Base-by-base conservation (phyloP, 768 basidiomycete species). In the Serendipita vermifera region DNA sequence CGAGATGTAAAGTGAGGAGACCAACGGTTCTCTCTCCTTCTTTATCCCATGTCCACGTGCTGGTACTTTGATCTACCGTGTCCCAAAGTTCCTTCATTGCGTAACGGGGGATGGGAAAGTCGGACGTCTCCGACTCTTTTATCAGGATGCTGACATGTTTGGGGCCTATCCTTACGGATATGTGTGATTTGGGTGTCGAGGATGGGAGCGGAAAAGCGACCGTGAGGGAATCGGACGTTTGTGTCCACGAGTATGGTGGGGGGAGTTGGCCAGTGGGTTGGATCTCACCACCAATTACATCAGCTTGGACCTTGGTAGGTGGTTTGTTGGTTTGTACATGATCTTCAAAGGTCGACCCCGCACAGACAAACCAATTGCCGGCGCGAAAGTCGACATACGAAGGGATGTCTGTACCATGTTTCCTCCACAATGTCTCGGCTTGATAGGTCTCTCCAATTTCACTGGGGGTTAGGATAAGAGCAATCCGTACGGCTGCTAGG, bases 1-100 rank as follows among this genome's bases (percentile, higher is more conserved):
- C 86, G 55, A 98, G 73, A 64, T 96, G 85, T 17, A 97, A 68
- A 0, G 86, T 81, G 61, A 98, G 75, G 31, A 87, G 59, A 1
- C 86, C 86, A 62, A 60, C 63, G 2, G 61, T 56, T 20, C 55
- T 15, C 51, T 81, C 80, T 3, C 80, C 87, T 59, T 83, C 81
- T 15, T 81, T 76, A 62, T 96, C 91, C 79, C 85, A 94, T 3
- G 89, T 93, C 92, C 91, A 99, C 63, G 87, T 81, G 64, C 87
- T 87, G n/a, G 83, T 76, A 2, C 82, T 77, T 1, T 85, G 71
- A 54, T 80, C 78, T 60, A 99, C 84, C 7, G 71, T 70, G 60
- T 81, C 90, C 94, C 93, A 99, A 2, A 90, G 72, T 24, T 72
- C 69, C 63, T 80, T 79, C 29, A 75, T 70, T 0, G 78, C 75